Evolutionary conservation across 2,329 filamentous ascomycete species (phyloP).

Genomic region (Tolypocladium amazonense): DNA sequence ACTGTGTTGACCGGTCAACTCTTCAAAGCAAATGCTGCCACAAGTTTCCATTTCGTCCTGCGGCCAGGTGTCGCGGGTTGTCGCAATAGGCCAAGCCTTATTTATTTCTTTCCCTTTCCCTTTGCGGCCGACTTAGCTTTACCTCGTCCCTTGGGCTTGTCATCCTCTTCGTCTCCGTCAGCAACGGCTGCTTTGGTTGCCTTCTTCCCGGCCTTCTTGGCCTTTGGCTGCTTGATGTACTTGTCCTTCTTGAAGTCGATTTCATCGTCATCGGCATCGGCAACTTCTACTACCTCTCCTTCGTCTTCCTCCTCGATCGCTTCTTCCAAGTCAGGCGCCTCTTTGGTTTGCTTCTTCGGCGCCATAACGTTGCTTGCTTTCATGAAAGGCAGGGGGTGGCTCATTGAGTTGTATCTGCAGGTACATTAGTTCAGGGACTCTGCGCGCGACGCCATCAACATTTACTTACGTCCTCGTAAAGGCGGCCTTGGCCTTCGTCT

Average conservation of each 20-base stretch:
- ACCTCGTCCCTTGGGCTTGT: slow-evolving; percentile 37
- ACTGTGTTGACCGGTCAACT: background rate
- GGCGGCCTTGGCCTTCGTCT: slow-evolving; percentile 73
- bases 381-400: slow-evolving; percentile 91
- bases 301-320: slow-evolving; percentile 88
- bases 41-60: background rate
- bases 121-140: slow-evolving; percentile 21
- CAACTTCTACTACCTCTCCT: slow-evolving; percentile 47
- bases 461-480: slow-evolving; percentile 75
- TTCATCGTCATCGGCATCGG: slow-evolving; percentile 59
- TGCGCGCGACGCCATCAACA: slow-evolving; percentile 1
- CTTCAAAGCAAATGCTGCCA: background rate
- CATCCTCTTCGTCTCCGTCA: slow-evolving; percentile 33
- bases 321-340: slow-evolving; percentile 89
- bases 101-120: slow-evolving; percentile 34
- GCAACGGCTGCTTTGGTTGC: slow-evolving; percentile 35
- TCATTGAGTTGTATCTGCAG: slow-evolving; percentile 71
- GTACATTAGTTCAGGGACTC: background rate
- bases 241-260: slow-evolving; percentile 89
- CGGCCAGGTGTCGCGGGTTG: background rate
- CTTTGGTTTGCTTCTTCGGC: slow-evolving; percentile 60
- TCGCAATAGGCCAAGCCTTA: slow-evolving; percentile 4
- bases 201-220: slow-evolving; percentile 40
- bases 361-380: slow-evolving; percentile 71
- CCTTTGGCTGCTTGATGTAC: slow-evolving; percentile 87